These are phyloP conservation scores for Aspergillus ruber DNA, from an alignment of 2,329 filamentous ascomycete genomes.

Conservation along the genomic window DNA sequence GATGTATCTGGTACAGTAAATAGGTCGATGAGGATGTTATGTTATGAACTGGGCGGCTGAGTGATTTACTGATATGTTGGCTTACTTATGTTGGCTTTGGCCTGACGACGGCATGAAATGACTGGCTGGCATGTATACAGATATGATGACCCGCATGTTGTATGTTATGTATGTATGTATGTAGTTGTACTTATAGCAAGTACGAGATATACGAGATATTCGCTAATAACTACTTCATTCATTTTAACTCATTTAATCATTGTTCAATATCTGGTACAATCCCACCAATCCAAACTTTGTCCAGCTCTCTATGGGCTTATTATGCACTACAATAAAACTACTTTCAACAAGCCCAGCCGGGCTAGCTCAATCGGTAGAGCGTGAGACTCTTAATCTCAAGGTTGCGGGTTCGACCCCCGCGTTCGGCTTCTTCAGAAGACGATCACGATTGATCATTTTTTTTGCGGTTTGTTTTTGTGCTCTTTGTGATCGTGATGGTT, in stretches of 20 bases:
- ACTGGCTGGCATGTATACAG: background rate
- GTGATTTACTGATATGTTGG: too few species aligned
- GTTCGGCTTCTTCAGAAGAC: constrained; percentile 24
- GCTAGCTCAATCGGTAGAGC: constrained; percentile 47
- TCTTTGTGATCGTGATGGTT: background rate
- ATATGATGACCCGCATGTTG: background rate
- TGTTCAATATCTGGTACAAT: too few species aligned
- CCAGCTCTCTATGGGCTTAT: too few species aligned
- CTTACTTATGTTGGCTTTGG: background rate
- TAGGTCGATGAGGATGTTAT: too few species aligned
- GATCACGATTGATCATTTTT: background rate
- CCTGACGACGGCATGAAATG: background rate
- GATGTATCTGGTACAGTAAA: too few species aligned
- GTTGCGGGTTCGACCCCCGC: constrained; percentile 39
- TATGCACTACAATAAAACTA: background rate
- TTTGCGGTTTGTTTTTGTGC: background rate
- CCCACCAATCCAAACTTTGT: too few species aligned
- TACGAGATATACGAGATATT: background rate
- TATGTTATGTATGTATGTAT: background rate
- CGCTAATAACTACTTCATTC: background rate
- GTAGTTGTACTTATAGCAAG: background rate
- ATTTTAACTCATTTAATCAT: too few species aligned
- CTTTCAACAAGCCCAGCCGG: constrained; percentile 22
- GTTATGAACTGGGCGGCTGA: too few species aligned
- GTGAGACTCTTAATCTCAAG: constrained; percentile 44